Percentiles rank a stretch among this genome's conserved stretches.
phyloP scores from a whole-genome alignment of 768 basidiomycete species.

The Pleurotus ostreatus region DNA sequence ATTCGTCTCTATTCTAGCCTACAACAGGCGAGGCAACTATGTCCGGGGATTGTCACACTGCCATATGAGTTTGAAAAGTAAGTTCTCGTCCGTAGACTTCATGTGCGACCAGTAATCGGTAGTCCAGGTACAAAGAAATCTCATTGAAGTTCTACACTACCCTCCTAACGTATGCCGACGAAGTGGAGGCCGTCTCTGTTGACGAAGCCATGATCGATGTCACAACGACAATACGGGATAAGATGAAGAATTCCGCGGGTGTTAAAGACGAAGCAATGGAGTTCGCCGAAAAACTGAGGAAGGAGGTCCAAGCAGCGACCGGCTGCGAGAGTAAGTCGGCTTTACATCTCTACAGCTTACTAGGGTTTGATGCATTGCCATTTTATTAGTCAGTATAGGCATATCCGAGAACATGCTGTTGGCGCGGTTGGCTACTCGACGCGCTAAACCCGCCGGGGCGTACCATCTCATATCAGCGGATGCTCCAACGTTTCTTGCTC shows the following conservation, averaged over 20 bases:
- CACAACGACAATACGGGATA: slow-evolving; percentile 48
- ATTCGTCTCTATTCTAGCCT: slow-evolving; percentile 39
- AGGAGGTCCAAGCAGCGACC: slow-evolving; percentile 72
- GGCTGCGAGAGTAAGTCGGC: slow-evolving; percentile 70
- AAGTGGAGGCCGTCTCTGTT: slow-evolving; percentile 91
- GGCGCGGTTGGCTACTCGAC: slow-evolving; percentile 85
- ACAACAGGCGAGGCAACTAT: slow-evolving; percentile 75
- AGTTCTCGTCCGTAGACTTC: slow-evolving; percentile 13
- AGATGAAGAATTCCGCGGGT: slow-evolving; percentile 24
- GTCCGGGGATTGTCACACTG: slow-evolving; percentile 68
- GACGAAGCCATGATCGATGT: slow-evolving; percentile 96
- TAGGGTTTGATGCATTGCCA: neutral
- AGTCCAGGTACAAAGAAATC: slow-evolving; percentile 72
- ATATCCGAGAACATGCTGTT: slow-evolving; percentile 90
- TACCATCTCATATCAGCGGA: slow-evolving; percentile 65
- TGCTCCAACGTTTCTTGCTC: slow-evolving; percentile 51
- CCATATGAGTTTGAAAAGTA: slow-evolving; percentile 93
- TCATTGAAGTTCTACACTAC: slow-evolving; percentile 92
- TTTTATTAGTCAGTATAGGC: slow-evolving; percentile 76
- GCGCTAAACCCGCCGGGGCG: slow-evolving; percentile 87
- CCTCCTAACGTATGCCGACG: slow-evolving; percentile 84
- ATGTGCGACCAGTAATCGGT: neutral
- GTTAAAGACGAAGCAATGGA: slow-evolving; percentile 63
- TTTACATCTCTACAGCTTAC: neutral
- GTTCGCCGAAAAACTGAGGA: slow-evolving; percentile 78